phyloP scores from a whole-genome alignment of 108 stramenopile species.

The Cyclotella atomus region DNA sequence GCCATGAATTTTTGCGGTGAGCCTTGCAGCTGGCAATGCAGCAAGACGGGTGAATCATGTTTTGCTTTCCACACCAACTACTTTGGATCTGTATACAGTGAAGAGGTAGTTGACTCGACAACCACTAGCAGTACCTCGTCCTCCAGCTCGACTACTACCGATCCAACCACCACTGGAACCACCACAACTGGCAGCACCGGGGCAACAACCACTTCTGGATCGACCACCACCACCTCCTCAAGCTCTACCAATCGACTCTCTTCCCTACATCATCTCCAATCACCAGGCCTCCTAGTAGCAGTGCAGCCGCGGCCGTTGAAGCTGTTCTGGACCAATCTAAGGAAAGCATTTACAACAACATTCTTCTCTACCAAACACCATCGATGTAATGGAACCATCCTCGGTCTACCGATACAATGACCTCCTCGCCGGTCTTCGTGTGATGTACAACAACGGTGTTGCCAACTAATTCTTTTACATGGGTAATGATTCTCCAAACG shows the following conservation, averaged over 20 bases:
- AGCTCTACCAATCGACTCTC: too few relatives aligned
- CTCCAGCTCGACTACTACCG: background rate
- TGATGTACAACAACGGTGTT: constrained; percentile 45
- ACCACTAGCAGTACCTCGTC: background rate
- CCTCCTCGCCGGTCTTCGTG: constrained; percentile 28
- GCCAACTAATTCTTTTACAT: constrained; percentile 42
- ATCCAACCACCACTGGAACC: background rate
- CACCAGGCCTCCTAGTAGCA: constrained; percentile 8
- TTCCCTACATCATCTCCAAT: constrained; percentile 19
- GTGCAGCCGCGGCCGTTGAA: constrained; percentile 27
- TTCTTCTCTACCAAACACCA: constrained; percentile 40
- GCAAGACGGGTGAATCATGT: constrained; percentile 25
- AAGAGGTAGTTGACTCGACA: constrained; percentile 2
- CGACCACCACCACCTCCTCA: background rate
- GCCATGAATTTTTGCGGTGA: constrained; percentile 37
- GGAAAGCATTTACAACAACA: constrained; percentile 40
- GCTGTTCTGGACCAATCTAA: constrained; percentile 34
- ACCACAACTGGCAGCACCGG: background rate
- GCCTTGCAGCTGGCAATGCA: constrained; percentile 33
- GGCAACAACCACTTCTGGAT: background rate
- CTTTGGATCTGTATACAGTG: constrained; percentile 19
- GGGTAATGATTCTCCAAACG: constrained; percentile 36
- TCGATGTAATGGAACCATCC: constrained; percentile 35
- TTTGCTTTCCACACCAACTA: constrained; percentile 29
- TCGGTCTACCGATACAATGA: constrained; percentile 42